Base-by-base conservation (phyloP, 2,329 filamentous ascomycete genomes). In the Zymoseptoria passerinii region DNA sequence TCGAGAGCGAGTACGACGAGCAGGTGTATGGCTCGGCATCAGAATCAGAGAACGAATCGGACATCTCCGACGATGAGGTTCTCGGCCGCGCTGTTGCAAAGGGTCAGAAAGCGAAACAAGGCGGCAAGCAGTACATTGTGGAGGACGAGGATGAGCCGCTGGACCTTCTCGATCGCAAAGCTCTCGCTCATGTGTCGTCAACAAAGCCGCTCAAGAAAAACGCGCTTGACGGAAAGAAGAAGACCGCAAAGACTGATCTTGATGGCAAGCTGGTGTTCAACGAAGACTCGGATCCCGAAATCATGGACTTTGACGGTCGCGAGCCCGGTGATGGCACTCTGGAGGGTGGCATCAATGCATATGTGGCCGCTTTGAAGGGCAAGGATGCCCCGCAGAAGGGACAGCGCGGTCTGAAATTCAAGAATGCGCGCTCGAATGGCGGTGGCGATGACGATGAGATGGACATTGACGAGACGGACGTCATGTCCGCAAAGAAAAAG, bases 81-180 rank as follows among this genome's bases (percentile, higher is more conserved):
- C 74, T 78, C 3, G 76, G 76, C 18, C 65, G 71, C 48, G 75
- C 74, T 77, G 79, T 71, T 69, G 75, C 63, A 73, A 78, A 74
- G 61, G 75, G 74, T 50, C 80, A 83, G 69, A 85, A 84, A 73
- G 83, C 82, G 49, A 81, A 82, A 68, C 59, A 64, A 40, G 71
- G 65, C 65, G 78, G 73, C 68, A 85, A 84, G 67, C 84, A 88
- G 1, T 99, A 94, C 74, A 97, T 99, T 67, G 83, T 96, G 61
- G 92, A 97, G 77, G 89, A 95, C 61, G 90, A 95, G 58, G 89
- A 95, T 67, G 94, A 97, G 73, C 94, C 94, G 1, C 86, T 99
- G 49, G 94, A 99, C 77, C 82, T 99, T 51, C 83, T 99, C 16
- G 92, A 94, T 69, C 88, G 90, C 61, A 87, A 87, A 71, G 90